Evolutionary conservation across 768 basidiomycete species (phyloP).

Genomic region (Termitomyces sp.): DNA sequence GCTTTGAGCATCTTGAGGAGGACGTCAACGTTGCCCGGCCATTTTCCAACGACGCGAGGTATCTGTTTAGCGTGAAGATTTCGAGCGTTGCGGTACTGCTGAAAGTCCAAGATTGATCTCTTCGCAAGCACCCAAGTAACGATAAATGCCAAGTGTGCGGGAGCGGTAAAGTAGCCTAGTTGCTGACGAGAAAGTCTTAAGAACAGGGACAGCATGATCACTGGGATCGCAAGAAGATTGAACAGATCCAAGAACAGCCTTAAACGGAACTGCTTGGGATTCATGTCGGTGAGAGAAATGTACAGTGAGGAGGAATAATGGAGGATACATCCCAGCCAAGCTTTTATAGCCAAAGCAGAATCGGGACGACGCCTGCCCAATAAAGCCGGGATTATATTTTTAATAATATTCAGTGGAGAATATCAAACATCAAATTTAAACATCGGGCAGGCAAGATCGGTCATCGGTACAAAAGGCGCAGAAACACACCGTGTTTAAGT

Average conservation of each 20-base stretch:
- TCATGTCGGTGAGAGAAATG: constrained; percentile 19
- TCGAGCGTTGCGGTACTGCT: constrained; percentile 37
- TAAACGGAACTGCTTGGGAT: constrained; percentile 40
- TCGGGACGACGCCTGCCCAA: constrained; percentile 1
- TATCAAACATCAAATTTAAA: constrained; percentile 11
- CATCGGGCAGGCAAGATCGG: constrained; percentile 6
- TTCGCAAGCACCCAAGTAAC: constrained; percentile 32
- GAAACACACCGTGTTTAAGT: too few relatives aligned
- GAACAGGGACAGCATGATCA: constrained; percentile 24
- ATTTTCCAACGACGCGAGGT: constrained; percentile 57
- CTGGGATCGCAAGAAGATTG: constrained; percentile 35
- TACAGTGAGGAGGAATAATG: not conserved
- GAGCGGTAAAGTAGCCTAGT: constrained; percentile 31
- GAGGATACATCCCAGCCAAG: not conserved
- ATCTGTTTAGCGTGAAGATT: constrained; percentile 46
- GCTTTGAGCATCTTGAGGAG: constrained; percentile 49
- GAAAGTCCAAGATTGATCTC: constrained; percentile 25
- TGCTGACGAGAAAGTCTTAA: constrained; percentile 21
- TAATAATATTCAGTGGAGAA: constrained; percentile 3
- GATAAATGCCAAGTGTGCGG: constrained; percentile 34
- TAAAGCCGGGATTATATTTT: not conserved
- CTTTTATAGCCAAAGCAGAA: not conserved
- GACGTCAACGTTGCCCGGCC: constrained; percentile 76
- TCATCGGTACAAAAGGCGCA: not conserved
- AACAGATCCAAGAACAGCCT: constrained; percentile 44